A percentile compares a stretch with the other conserved stretches of the same genome.
Conservation (phyloP, 495 filamentous ascomycete genomes). For the Glarea lozoyensis region DNA sequence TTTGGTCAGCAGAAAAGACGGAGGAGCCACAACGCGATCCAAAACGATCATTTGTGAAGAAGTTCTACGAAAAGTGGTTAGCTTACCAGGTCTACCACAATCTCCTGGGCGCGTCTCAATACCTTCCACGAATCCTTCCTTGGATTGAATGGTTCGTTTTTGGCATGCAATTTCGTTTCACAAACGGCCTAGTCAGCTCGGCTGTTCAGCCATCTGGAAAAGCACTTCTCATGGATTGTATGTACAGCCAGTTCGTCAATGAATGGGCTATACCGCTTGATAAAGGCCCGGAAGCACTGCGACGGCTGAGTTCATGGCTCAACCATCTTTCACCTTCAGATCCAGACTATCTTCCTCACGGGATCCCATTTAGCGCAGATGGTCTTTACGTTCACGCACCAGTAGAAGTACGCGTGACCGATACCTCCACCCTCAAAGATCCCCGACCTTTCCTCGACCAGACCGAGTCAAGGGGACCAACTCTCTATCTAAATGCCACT, state of each 20-base stretch:
- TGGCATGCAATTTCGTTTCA: constrained; percentile 89
- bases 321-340: constrained; percentile 45
- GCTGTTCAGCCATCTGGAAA: constrained; percentile 73
- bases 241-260: constrained; percentile 94
- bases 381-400: constrained; percentile 87
- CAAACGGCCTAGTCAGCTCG: constrained; percentile 48
- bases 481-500: constrained; percentile 91
- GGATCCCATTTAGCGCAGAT: constrained; percentile 73
- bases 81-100: constrained; percentile 88
- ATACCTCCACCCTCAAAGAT: constrained; percentile 45
- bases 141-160: constrained; percentile 91
- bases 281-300: constrained; percentile 82
- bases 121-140: constrained; percentile 71
- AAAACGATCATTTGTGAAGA: too few species aligned
- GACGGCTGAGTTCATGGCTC: constrained; percentile 77
- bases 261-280: constrained; percentile 93
- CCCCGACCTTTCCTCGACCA: constrained; percentile 75
- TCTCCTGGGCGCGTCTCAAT: constrained; percentile 68
- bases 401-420: constrained; percentile 81
- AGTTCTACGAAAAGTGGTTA: constrained; percentile 70
- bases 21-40: constrained; percentile 29
- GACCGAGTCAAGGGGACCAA: constrained; percentile 52
- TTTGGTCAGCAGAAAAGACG: constrained; percentile 78
- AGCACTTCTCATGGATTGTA: constrained; percentile 89
- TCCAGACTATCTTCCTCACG: constrained; percentile 44